Evolutionary conservation across 2,329 filamentous ascomycete genomes (phyloP).

Genomic region (Colletotrichum endophyticum): DNA sequence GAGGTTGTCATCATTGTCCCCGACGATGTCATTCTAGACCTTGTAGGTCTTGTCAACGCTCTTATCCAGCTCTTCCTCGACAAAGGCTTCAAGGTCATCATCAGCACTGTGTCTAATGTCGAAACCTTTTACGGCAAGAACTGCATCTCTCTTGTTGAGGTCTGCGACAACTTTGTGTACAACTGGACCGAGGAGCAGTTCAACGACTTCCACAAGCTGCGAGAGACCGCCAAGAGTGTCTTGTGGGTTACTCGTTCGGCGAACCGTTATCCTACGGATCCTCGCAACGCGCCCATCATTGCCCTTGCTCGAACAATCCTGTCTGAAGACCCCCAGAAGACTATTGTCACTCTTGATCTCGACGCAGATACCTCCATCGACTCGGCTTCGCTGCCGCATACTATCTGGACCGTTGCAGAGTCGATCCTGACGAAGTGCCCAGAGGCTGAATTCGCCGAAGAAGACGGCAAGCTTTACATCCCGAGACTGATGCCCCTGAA

Average conservation of each 20-base stretch:
- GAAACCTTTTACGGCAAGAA: slow-evolving; percentile 27
- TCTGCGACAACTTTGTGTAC: slow-evolving; percentile 38
- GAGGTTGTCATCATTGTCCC: slow-evolving; percentile 4
- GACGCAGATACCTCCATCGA: slow-evolving; percentile 21
- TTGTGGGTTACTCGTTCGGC: slow-evolving; percentile 54
- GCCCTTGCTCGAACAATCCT: slow-evolving; percentile 52
- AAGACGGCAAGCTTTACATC: slow-evolving; percentile 41
- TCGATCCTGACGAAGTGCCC: slow-evolving; percentile 14
- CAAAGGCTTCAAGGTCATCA: background rate
- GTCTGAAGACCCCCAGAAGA: slow-evolving; percentile 52
- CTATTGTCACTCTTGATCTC: slow-evolving; percentile 49
- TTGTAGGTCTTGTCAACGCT: background rate
- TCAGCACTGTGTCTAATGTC: background rate
- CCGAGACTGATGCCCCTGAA: slow-evolving; percentile 48
- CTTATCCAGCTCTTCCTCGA: background rate
- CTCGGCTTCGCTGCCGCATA: slow-evolving; percentile 28
- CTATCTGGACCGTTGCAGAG: slow-evolving; percentile 27
- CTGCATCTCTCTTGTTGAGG: slow-evolving; percentile 54
- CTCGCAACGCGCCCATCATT: slow-evolving; percentile 44
- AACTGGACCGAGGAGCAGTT: slow-evolving; percentile 45
- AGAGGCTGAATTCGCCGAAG: slow-evolving; percentile 50
- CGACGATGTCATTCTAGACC: background rate
- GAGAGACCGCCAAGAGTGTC: slow-evolving; percentile 39
- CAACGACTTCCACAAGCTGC: slow-evolving; percentile 41
- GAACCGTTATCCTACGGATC: slow-evolving; percentile 37